phyloP scores from a whole-genome alignment of 2,329 filamentous ascomycete genomes.

The Meredithiella fracta region DNA sequence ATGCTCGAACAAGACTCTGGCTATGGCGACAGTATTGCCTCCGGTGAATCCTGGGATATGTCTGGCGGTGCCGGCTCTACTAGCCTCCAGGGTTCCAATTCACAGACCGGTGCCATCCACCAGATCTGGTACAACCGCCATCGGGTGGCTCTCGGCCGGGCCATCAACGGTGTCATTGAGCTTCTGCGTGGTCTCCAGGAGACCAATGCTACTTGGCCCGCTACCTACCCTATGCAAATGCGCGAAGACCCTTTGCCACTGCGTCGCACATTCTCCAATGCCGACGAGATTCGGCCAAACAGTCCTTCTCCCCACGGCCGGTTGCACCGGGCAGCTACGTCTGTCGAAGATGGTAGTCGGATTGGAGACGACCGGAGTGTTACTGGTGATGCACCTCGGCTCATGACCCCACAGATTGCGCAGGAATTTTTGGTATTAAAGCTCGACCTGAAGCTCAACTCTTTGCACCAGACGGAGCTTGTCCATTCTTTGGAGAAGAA shows the following conservation, averaged over 20 bases:
- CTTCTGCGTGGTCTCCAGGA: conserved; percentile 68
- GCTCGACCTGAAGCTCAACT: conserved; percentile 78
- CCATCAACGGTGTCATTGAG: conserved; percentile 75
- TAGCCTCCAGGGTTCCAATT: conserved; percentile 23
- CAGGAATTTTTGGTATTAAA: conserved; percentile 94
- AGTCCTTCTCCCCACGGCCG: conserved; percentile 16
- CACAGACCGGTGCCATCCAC: conserved; percentile 67
- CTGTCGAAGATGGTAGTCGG: conserved; percentile 52
- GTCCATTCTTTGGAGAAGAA: conserved; percentile 89
- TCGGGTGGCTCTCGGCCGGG: conserved; percentile 66
- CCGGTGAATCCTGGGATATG: conserved; percentile 34
- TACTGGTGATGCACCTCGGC: conserved; percentile 45
- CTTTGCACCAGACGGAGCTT: conserved; percentile 71
- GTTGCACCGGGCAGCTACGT: conserved; percentile 8
- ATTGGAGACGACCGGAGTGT: conserved; percentile 43
- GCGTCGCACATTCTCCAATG: conserved; percentile 11
- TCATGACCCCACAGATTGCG: conserved; percentile 82
- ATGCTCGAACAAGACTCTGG: conserved; percentile 80
- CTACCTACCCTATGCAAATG: conserved; percentile 80
- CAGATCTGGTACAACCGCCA: conserved; percentile 94
- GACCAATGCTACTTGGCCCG: conserved; percentile 84
- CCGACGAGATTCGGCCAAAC: conserved; percentile 22
- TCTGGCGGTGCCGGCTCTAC: conserved; percentile 17
- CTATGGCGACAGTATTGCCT: conserved; percentile 66
- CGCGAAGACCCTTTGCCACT: conserved; percentile 29